Conservation (phyloP, 805 yeast genomes). For the Sugiyamaella qingdaonensis region DNA sequence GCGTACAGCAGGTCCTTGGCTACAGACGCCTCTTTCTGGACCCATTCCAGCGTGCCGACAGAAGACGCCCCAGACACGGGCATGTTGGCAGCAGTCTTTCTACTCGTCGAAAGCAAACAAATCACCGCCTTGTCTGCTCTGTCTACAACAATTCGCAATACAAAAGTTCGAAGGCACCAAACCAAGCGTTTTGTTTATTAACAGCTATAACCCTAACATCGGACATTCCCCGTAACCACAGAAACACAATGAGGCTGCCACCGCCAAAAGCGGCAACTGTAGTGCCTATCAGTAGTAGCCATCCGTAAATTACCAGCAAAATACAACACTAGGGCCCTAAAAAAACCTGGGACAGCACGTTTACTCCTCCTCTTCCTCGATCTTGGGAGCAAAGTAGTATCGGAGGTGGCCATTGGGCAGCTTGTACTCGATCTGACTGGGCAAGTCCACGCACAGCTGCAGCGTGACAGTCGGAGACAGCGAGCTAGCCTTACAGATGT, state of each 20-base stretch:
- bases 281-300: too few relatives aligned
- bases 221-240: too few relatives aligned
- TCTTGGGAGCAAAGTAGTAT: conserved; percentile 96
- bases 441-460: conserved; percentile 84
- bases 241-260: too few relatives aligned
- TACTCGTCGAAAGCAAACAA: too few relatives aligned
- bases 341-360: background rate
- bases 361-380: conserved; percentile 63
- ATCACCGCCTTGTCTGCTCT: too few relatives aligned
- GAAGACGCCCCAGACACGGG: background rate
- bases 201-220: too few relatives aligned
- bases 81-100: background rate
- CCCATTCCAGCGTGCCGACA: conserved; percentile 52
- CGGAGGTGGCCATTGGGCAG: conserved; percentile 89
- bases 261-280: too few relatives aligned
- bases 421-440: conserved; percentile 90
- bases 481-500: conserved; percentile 86
- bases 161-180: too few relatives aligned
- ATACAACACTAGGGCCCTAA: background rate
- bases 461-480: conserved; percentile 74
- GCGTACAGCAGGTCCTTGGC: conserved; percentile 38
- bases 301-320: too few relatives aligned
- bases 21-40: conserved; percentile 41
- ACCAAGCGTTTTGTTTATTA: too few relatives aligned
- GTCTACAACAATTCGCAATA: too few relatives aligned